These are phyloP conservation scores for Puya raimondii DNA, from an alignment of 176 grass and related monocot genomes.

Conservation along the genomic window DNA sequence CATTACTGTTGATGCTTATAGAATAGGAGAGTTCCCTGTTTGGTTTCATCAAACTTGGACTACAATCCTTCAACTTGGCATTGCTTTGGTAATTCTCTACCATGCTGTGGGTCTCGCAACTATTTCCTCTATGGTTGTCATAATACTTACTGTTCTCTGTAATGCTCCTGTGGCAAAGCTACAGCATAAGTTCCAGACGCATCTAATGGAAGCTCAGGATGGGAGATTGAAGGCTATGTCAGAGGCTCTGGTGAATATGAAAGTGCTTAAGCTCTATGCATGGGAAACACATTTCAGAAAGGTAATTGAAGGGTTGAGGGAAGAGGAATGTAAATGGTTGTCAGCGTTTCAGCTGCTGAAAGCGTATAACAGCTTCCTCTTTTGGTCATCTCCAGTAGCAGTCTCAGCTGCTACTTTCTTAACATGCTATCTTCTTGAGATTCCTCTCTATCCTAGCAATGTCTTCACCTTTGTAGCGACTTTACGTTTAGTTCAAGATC, in stretches of 20 bases:
- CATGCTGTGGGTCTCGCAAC: slow-evolving; percentile 3
- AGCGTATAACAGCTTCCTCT: slow-evolving; percentile 11
- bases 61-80: neutral
- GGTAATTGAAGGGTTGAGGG: slow-evolving; percentile 10
- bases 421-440: slow-evolving; percentile 11
- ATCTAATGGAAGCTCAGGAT: slow-evolving; percentile 20
- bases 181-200: neutral
- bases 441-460: slow-evolving; percentile 13
- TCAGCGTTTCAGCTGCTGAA: neutral
- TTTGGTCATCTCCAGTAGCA: slow-evolving; percentile 10
- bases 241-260: slow-evolving; percentile 21
- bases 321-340: slow-evolving; percentile 13
- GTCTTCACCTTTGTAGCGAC: slow-evolving; percentile 15
- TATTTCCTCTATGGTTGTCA: slow-evolving; percentile 6
- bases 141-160: neutral
- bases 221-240: slow-evolving; percentile 16
- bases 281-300: slow-evolving; percentile 18
- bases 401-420: slow-evolving; percentile 10
- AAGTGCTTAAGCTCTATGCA: slow-evolving; percentile 20
- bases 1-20: slow-evolving; percentile 12
- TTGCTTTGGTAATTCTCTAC: slow-evolving; percentile 17
- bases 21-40: slow-evolving; percentile 1
- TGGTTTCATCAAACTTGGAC: slow-evolving; percentile 7
- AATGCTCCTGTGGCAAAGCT: slow-evolving; percentile 18
- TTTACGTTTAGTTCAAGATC: slow-evolving; percentile 19